phyloP scores from a whole-genome alignment of 2,329 filamentous ascomycete genomes.

The Microsporum audouinii region DNA sequence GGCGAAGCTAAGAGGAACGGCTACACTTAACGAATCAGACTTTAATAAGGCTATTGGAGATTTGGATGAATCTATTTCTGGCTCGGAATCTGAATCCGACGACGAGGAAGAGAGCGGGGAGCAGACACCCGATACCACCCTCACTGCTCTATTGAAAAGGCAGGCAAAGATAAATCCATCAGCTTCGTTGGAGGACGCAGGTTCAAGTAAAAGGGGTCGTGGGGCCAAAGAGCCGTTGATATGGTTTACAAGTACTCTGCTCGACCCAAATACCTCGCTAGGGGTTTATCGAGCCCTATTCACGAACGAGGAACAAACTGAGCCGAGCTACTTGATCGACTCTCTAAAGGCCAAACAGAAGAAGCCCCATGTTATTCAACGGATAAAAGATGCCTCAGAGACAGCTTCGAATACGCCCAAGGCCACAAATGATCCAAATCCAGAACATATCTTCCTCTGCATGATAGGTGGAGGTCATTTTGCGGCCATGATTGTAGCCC shows the following conservation, averaged over 20 bases:
- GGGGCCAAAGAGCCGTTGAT: constrained; percentile 62
- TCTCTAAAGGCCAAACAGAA: constrained; percentile 68
- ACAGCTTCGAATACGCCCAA: constrained; percentile 41
- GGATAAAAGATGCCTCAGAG: constrained; percentile 26
- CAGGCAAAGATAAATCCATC: constrained; percentile 61
- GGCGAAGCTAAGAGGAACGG: constrained; percentile 66
- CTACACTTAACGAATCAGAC: constrained; percentile 62
- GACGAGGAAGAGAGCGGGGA: constrained; percentile 46
- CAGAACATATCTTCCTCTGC: constrained; percentile 85
- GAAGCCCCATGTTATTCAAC: constrained; percentile 42
- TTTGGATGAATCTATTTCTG: constrained; percentile 85
- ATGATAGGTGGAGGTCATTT: constrained; percentile 99
- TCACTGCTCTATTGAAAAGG: constrained; percentile 67
- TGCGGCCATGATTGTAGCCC: constrained; percentile 85
- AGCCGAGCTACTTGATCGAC: constrained; percentile 51
- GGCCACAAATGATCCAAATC: constrained; percentile 40
- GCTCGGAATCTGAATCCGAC: constrained; percentile 57
- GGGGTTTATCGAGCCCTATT: constrained; percentile 80
- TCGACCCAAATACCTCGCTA: constrained; percentile 69
- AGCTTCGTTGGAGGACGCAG: constrained; percentile 35
- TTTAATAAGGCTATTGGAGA: constrained; percentile 79
- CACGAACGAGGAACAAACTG: constrained; percentile 56
- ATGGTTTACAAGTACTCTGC: constrained; percentile 68
- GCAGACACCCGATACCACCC: constrained; percentile 38
- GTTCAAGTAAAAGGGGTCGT: constrained; percentile 39